phyloP scores from a whole-genome alignment of 805 yeast genomes.

The Danielia oregonensis region DNA sequence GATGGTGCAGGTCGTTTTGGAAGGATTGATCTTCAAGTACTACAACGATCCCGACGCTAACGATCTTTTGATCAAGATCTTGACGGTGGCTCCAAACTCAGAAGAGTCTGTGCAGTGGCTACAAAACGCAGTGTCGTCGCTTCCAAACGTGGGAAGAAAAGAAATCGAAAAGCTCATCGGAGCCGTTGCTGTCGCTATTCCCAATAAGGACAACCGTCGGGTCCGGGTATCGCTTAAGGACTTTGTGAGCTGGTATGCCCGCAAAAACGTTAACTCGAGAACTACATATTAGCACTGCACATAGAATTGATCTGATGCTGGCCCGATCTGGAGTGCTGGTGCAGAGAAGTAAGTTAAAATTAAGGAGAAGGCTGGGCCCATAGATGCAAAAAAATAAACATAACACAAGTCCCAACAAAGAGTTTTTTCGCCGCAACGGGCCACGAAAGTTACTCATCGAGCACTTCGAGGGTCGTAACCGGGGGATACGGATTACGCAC shows the following conservation, averaged over 20 bases:
- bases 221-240: slow-evolving; percentile 69
- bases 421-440: too few species aligned
- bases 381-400: too few species aligned
- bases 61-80: slow-evolving; percentile 63
- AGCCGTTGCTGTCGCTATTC: slow-evolving; percentile 56
- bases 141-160: slow-evolving; percentile 64
- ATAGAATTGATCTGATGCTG: background rate
- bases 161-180: slow-evolving; percentile 64
- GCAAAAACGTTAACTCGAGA: slow-evolving; percentile 56
- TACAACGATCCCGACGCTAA: slow-evolving; percentile 74
- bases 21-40: slow-evolving; percentile 69
- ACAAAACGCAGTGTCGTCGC: slow-evolving; percentile 45
- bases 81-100: slow-evolving; percentile 47
- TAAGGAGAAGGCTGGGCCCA: too few species aligned
- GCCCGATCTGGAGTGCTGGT: background rate
- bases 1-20: slow-evolving; percentile 50
- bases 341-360: background rate
- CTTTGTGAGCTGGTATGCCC: slow-evolving; percentile 77
- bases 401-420: too few species aligned
- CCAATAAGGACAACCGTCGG: slow-evolving; percentile 67
- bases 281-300: slow-evolving; percentile 6
- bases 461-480: too few species aligned
- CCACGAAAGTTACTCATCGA: too few species aligned
- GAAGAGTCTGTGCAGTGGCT: slow-evolving; percentile 57
- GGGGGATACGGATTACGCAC: too few species aligned